Evolutionary conservation across 2,329 filamentous ascomycete species (phyloP), one percentile per base, ranked within the genome.

Genomic region (Whalleya microplaca): DNA sequence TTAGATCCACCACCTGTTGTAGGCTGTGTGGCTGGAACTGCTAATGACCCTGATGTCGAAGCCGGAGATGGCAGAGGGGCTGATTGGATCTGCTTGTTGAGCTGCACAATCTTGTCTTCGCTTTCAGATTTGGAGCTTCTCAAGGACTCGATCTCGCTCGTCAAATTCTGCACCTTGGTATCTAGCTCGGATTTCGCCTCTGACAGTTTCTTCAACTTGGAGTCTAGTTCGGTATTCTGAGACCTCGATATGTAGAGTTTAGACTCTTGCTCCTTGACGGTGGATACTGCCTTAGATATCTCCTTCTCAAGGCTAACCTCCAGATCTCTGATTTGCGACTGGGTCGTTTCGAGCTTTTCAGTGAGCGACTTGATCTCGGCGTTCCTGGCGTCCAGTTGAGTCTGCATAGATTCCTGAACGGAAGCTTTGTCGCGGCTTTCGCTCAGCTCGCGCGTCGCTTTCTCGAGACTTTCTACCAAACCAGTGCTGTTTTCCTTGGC

Each of bases 401-500:
- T 73, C 63, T 83, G 77, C n/a, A 84, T 66, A 4, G 78, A 77
- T 3, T 77, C 76, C 37, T 78, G 73, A 1, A 72, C 69, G 2
- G 73, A 71, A 16, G 68, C 66, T 9, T 72, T 69, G 48, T 80
- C 78, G 8, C 73, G 77, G 19, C 73, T 72, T 58, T 81, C 77
- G 56, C 64, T 81, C 6, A 92, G 75, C 64, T 91, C 86, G 12
- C 83, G 78, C 1, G 86, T 88, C 0, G 87, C 83, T 48, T 82
- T 83, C 69, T 92, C 89, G 1, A 93, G 75, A 54, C 81, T 90
- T 66, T 84, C 78, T 1, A 85, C 83, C 66, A 92, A 81, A n/a
- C 83, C 81, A 56, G 84, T 76, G 41, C 84, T 86, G 43, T 88
- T 89, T 67, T 95, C 89, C 63, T 90, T 86, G 9, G 87, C 86